Conservation (phyloP, 805 yeast species). For the Metschnikowia lunata region DNA sequence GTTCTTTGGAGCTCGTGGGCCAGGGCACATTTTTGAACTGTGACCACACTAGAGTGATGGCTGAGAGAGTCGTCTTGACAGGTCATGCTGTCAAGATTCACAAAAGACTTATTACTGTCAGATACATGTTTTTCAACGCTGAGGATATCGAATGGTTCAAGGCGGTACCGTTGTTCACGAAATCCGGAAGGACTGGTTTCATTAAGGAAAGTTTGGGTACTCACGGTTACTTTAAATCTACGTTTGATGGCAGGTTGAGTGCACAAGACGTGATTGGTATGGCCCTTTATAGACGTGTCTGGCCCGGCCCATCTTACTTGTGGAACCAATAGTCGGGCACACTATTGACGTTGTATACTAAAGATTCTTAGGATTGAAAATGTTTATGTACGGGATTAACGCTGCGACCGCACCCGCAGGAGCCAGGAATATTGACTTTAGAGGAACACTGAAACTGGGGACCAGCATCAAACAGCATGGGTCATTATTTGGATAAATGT, state of each 20-base stretch:
- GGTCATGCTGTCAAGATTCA: conserved; percentile 96
- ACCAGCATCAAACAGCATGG: too few relatives aligned
- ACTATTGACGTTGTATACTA: not conserved
- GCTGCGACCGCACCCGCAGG: not conserved
- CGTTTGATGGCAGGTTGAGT: conserved; percentile 83
- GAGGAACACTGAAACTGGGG: too few relatives aligned
- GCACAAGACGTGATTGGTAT: conserved; percentile 92
- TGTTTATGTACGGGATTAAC: not conserved
- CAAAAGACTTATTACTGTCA: conserved; percentile 82
- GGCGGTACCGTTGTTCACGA: conserved; percentile 88
- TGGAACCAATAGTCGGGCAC: conserved; percentile 18
- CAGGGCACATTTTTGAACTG: conserved; percentile 86
- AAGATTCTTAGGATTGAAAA: not conserved
- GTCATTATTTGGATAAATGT: too few relatives aligned
- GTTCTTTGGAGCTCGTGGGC: conserved; percentile 67
- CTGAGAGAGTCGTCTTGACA: conserved; percentile 83
- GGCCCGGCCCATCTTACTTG: conserved; percentile 60
- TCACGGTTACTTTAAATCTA: conserved; percentile 96
- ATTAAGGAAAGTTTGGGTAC: conserved; percentile 96
- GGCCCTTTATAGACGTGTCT: conserved; percentile 89
- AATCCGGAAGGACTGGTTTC: conserved; percentile 88
- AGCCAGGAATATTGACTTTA: too few relatives aligned
- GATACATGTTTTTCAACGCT: conserved; percentile 95
- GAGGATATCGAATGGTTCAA: conserved; percentile 88
- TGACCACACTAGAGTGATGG: conserved; percentile 78